Conservation (phyloP, 441 rosid genomes). For the Adansonia rubrostipa region DNA sequence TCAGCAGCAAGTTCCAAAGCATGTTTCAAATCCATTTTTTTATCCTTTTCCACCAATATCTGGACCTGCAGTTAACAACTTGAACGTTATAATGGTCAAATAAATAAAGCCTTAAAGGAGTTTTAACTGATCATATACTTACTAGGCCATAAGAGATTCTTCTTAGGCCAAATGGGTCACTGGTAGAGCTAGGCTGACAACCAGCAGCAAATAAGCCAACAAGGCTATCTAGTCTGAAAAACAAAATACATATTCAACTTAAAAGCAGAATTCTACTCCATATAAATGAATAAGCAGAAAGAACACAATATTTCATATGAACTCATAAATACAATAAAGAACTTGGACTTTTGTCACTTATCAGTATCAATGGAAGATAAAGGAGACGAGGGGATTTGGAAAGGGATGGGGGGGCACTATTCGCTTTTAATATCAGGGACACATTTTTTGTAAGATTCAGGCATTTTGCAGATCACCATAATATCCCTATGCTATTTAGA, state of each 20-base stretch:
- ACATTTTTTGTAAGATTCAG: background rate
- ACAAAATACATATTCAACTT: slow-evolving; percentile 18
- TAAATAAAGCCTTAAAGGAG: slow-evolving; percentile 14
- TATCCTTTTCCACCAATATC: slow-evolving; percentile 81
- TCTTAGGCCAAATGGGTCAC: slow-evolving; percentile 92
- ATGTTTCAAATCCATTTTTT: slow-evolving; percentile 61
- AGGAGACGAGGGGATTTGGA: background rate
- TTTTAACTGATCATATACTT: slow-evolving; percentile 45
- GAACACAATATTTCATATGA: background rate
- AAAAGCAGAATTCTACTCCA: background rate
- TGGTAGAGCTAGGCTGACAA: slow-evolving; percentile 93
- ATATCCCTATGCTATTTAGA: background rate
- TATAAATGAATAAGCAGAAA: slow-evolving; percentile 5
- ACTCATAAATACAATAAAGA: background rate
- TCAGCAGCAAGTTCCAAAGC: slow-evolving; percentile 78
- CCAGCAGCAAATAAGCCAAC: slow-evolving; percentile 97
- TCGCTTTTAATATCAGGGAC: background rate
- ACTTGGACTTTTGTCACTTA: background rate
- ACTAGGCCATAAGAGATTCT: slow-evolving; percentile 96
- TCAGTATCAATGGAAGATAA: background rate
- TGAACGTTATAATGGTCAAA: slow-evolving; percentile 26
- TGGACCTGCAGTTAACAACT: slow-evolving; percentile 67
- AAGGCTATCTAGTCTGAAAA: slow-evolving; percentile 87
- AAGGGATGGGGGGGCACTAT: background rate
- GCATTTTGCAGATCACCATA: slow-evolving; percentile 1